Percentiles rank a stretch among this genome's conserved stretches.
These are phyloP conservation scores for Anastatica hierochuntica DNA, from an alignment of 345 rosid genomes.

Conservation along the genomic window DNA sequence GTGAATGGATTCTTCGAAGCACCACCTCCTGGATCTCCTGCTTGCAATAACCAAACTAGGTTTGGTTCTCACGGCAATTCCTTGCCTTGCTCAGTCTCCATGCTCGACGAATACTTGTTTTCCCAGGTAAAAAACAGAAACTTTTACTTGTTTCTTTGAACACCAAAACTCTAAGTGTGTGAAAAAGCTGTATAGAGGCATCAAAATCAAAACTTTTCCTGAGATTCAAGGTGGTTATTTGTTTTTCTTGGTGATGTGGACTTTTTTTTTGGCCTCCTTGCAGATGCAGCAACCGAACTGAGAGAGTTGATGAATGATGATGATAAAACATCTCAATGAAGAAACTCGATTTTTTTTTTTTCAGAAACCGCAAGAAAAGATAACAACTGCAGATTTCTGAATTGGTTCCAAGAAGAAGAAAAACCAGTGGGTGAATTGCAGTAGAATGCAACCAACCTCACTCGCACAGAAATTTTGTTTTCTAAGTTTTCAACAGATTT, in stretches of 20 bases:
- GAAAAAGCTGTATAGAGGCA: too few relatives aligned
- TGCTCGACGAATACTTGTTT: slow-evolving; percentile 49
- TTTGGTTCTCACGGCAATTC: slow-evolving; percentile 46
- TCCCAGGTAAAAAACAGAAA: slow-evolving; percentile 30
- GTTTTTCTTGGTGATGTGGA: too few relatives aligned
- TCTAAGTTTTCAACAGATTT: too few relatives aligned
- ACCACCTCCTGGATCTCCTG: slow-evolving; percentile 32
- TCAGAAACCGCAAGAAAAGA: slow-evolving; percentile 13
- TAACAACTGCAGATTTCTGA: slow-evolving; percentile 11
- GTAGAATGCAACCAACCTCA: slow-evolving; percentile 17
- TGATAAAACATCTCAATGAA: slow-evolving; percentile 18
- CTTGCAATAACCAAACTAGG: slow-evolving; percentile 28
- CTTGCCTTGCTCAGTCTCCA: slow-evolving; percentile 41
- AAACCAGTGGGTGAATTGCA: slow-evolving; percentile 7
- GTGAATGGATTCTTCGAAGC: slow-evolving; percentile 47
- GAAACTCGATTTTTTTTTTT: slow-evolving; percentile 1
- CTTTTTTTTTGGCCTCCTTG: too few relatives aligned
- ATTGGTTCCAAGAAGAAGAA: slow-evolving; percentile 14
- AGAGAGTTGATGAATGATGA: slow-evolving; percentile 20
- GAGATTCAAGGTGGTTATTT: background rate
- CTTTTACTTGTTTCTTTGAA: background rate
- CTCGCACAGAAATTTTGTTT: slow-evolving; percentile 18
- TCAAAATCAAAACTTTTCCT: background rate
- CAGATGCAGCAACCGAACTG: slow-evolving; percentile 30
- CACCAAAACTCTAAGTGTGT: too few relatives aligned